A percentile compares a stretch with the other conserved stretches of the same genome.
Conservation (phyloP, 1,139 yeast genomes). For the Suhomyces taliae region DNA sequence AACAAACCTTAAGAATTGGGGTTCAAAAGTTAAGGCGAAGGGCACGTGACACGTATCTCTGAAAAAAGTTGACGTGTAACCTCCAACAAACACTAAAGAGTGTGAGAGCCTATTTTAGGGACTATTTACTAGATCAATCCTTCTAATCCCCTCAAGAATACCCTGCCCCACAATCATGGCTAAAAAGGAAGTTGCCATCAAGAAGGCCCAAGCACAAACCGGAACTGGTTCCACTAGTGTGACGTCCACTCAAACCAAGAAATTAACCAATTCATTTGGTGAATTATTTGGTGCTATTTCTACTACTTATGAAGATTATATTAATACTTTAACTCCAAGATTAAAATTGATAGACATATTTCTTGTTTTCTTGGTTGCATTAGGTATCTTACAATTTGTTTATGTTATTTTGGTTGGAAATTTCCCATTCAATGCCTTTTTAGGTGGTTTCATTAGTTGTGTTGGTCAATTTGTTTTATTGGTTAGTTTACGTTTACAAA, state of each 20-base stretch:
- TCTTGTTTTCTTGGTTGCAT: conserved; percentile 66
- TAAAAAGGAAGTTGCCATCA: conserved; percentile 33
- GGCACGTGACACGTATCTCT: background rate
- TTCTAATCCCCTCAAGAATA: conserved; percentile 5
- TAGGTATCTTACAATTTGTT: conserved; percentile 77
- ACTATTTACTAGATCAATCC: background rate
- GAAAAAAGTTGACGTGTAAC: conserved; percentile 10
- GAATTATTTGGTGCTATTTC: conserved; percentile 52
- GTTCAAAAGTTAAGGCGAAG: too few relatives aligned
- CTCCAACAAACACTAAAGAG: background rate
- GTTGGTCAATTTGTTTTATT: conserved; percentile 95
- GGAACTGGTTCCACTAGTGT: conserved; percentile 3
- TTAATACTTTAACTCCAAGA: conserved; percentile 42
- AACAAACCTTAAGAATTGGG: too few relatives aligned
- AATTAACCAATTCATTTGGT: conserved; percentile 19
- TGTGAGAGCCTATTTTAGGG: too few relatives aligned
- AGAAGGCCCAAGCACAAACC: conserved; percentile 22
- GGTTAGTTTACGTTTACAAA: conserved; percentile 75
- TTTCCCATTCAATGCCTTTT: conserved; percentile 95
- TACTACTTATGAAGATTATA: conserved; percentile 50
- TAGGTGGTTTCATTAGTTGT: conserved; percentile 88
- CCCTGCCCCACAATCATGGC: conserved; percentile 25
- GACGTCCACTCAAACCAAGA: conserved; percentile 10
- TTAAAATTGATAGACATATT: conserved; percentile 75
- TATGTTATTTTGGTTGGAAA: conserved; percentile 79